Evolutionary conservation across 2,329 filamentous ascomycete genomes (phyloP), one percentile per base, ranked within the genome.

Genomic region (Alternaria gansuensis): DNA sequence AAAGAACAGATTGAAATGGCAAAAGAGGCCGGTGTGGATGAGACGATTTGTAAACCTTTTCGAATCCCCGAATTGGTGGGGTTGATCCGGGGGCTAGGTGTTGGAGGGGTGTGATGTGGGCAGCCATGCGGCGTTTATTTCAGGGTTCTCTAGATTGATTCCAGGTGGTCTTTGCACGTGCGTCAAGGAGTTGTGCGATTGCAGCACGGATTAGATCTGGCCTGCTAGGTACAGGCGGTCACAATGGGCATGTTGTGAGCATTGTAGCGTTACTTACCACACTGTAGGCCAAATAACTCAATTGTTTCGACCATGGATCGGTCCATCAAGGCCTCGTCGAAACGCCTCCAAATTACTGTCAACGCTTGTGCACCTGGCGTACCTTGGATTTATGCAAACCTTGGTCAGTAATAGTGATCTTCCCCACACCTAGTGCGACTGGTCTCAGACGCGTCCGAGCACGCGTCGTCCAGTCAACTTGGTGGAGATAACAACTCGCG

Each of bases 31-130:
- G 71, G 71, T 2, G 71, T 73, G 65, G 70, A 75, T 52, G 62
- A 64, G 74, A 86, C 93, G 44, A 89, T 94, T 39, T 88, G 88
- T 7, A 94, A 94, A 72, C 91, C 91, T 4, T 93, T 93, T 72
- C 62, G 67, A 8, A 65, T 73, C 13, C 29, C 33, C 11, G 54
- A 57, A 23, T n/a, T 56, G 14, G 33, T 51, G n/a, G 45, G 11
- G 13, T 46, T 59, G 33, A 46, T 56, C 24, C 14, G 21, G 31
- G 31, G 52, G 31, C 24, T 56, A 23, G 57, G 39, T 17, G 7
- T 41, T 31, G 13, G 24, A 28, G 46, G 34, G 6, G 48, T n/a
- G 14, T 48, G 31, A 36, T 2, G 5, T 34, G 29, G 21, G 21
- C 10, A 21, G 13, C 10, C 23, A 48, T 33, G 44, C 21, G 29